Evolutionary conservation across 2,329 filamentous ascomycete species (phyloP), one percentile per base, ranked within the genome.

Genomic region (Arthrobotrys sinensis): DNA sequence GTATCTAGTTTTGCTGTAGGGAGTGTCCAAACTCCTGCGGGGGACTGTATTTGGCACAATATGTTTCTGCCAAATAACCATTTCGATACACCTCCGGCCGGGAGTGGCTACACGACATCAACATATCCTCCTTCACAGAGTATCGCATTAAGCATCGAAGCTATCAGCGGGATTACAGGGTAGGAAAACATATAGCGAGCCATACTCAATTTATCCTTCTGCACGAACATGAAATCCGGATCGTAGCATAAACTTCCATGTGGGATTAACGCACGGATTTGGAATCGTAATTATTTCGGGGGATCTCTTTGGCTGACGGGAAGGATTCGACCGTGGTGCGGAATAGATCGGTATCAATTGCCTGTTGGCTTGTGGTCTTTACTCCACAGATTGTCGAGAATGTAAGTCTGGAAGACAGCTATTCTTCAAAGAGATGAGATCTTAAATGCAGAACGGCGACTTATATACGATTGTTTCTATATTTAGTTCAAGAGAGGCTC

Each of bases 281-380:
- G 43, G 69, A 55, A 57, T 66, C 6, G 3, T 43, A n/a, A 16
- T 40, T 53, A 28, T 38, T 38, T 28, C 28, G 14, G 45, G 38
- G 36, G 43, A 40, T 43, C 21, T 60, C 3, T 14, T 36, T 60
- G 67, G 67, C 75, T 78, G 67, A 78, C 75, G 24, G 66, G 67
- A 66, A 36, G 32, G 28, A 21, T 55, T 60, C 24, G 38, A 52
- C 21, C 32, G 28, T 72, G 36, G 19, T 32, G 63, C 65, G 24
- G 48, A 82, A 55, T 76, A 93, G 94, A 40, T 97, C 94, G 7
- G 94, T 99, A 81, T 97, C 93, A 53, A 97, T 99, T 83, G 94
- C 94, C 63, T 97, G 94, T 84, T 97, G 96, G 96, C 92, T 98
- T 72, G 93, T 98, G 40, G 96, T 99, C 73, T 99, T 97, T 86